phyloP scores from a whole-genome alignment of 371 early-diverging fungal species.

The Apophysomyces elegans region DNA sequence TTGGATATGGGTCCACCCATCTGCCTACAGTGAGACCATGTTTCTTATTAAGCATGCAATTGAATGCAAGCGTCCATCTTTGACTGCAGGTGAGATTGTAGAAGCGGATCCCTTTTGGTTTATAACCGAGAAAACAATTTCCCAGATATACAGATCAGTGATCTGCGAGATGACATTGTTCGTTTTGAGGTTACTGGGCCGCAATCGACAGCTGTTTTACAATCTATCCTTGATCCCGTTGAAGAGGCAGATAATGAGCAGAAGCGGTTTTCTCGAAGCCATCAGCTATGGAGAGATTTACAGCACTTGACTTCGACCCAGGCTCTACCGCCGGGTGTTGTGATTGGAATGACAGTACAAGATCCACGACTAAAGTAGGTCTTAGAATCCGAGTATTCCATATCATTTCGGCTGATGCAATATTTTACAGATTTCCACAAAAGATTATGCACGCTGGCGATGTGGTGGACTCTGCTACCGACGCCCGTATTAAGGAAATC shows the following conservation, averaged over 20 bases:
- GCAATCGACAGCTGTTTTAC: constrained; percentile 71
- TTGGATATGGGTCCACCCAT: constrained; percentile 76
- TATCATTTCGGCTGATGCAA: too few relatives aligned
- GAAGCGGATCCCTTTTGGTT: background rate
- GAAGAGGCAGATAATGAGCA: constrained; percentile 3
- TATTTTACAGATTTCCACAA: constrained; percentile 67
- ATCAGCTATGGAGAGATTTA: constrained; percentile 55
- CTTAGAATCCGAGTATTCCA: background rate
- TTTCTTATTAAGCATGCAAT: constrained; percentile 12
- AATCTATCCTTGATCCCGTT: constrained; percentile 54
- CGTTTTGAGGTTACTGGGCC: constrained; percentile 85
- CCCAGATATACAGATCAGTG: constrained; percentile 24
- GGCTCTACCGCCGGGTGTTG: constrained; percentile 70
- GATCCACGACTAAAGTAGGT: constrained; percentile 78
- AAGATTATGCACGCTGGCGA: constrained; percentile 60
- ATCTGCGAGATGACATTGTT: constrained; percentile 52
- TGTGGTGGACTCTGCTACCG: constrained; percentile 31
- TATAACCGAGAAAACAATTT: background rate
- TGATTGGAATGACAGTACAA: constrained; percentile 66
- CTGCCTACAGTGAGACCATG: constrained; percentile 45
- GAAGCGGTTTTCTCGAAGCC: background rate
- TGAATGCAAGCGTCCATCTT: background rate
- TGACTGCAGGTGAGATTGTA: background rate
- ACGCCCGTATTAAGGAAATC: constrained; percentile 28
- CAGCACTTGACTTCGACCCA: constrained; percentile 58